phyloP scores from a whole-genome alignment of 106 monocot genomes.

The Phalaenopsis equestris region DNA sequence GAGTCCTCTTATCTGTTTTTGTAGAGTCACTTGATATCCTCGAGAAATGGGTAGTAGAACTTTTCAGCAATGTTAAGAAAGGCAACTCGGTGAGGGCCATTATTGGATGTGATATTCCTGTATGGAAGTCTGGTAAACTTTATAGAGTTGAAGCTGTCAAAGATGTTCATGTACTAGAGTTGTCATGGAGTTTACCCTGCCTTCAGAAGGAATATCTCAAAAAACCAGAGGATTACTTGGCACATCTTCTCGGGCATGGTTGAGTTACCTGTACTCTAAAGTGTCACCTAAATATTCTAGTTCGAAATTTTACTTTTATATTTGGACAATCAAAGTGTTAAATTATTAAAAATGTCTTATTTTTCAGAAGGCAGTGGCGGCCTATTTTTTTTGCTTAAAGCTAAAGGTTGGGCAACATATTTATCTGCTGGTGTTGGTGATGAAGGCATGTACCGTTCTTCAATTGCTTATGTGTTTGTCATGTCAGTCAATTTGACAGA shows the following conservation, averaged over 20 bases:
- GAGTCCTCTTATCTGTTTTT: constrained; percentile 7
- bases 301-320: neutral
- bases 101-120: constrained; percentile 26
- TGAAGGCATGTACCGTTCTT: constrained; percentile 71
- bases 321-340: neutral
- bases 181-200: constrained; percentile 90
- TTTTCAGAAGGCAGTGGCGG: constrained; percentile 90
- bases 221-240: constrained; percentile 88
- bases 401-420: constrained; percentile 84
- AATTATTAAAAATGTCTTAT: neutral
- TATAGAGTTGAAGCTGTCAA: constrained; percentile 88
- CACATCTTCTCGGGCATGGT: constrained; percentile 96
- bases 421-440: constrained; percentile 88
- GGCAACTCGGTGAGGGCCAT: constrained; percentile 27
- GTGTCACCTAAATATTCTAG: neutral
- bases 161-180: constrained; percentile 78
- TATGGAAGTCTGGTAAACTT: constrained; percentile 75
- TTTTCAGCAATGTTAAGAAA: constrained; percentile 60
- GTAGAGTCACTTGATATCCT: constrained; percentile 81
- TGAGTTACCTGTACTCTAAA: constrained; percentile 1
- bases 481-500: constrained; percentile 76
- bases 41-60: constrained; percentile 78
- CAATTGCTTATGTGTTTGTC: constrained; percentile 78
- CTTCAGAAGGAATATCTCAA: constrained; percentile 87
- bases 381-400: constrained; percentile 78